Percentiles rank a stretch among this genome's conserved stretches.
Evolutionary conservation across 2,329 filamentous ascomycete genomes (phyloP).

Genomic region (Dactylellina sp.): DNA sequence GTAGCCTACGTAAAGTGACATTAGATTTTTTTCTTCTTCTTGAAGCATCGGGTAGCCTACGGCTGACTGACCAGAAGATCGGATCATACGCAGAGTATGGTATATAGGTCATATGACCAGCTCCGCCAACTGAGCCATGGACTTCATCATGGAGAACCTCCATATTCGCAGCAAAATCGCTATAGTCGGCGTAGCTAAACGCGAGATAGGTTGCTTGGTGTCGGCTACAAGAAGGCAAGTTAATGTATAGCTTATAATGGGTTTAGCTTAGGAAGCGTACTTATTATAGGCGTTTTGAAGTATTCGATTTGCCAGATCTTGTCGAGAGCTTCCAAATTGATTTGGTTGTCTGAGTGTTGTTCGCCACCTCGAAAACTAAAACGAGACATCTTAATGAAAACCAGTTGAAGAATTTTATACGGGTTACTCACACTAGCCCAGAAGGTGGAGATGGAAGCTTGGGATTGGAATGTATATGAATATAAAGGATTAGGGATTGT

Average conservation of each 20-base stretch:
- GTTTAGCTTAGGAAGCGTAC: not conserved
- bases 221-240: slow-evolving; percentile 32
- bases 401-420: no score
- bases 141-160: slow-evolving; percentile 60
- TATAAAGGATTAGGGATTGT: slow-evolving; percentile 50
- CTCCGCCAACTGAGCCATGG: slow-evolving; percentile 57
- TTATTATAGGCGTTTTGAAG: slow-evolving; percentile 37
- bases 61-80: slow-evolving; percentile 61
- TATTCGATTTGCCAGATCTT: slow-evolving; percentile 28
- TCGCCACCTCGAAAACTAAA: slow-evolving; percentile 49
- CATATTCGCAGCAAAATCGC: slow-evolving; percentile 57
- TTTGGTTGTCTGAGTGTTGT: slow-evolving; percentile 39
- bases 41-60: no score
- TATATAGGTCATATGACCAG: slow-evolving; percentile 61
- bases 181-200: slow-evolving; percentile 57
- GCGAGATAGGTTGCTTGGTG: slow-evolving; percentile 59
- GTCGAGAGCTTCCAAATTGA: slow-evolving; percentile 14
- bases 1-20: slow-evolving; percentile 7
- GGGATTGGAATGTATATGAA: slow-evolving; percentile 33
- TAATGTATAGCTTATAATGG: not conserved
- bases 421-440: slow-evolving; percentile 24
- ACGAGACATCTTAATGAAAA: not conserved
- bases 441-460: slow-evolving; percentile 34
- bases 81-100: slow-evolving; percentile 61
- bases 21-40: no score